phyloP scores from a whole-genome alignment of 495 filamentous ascomycete genomes.

The Hypoxylon cercidicola region DNA sequence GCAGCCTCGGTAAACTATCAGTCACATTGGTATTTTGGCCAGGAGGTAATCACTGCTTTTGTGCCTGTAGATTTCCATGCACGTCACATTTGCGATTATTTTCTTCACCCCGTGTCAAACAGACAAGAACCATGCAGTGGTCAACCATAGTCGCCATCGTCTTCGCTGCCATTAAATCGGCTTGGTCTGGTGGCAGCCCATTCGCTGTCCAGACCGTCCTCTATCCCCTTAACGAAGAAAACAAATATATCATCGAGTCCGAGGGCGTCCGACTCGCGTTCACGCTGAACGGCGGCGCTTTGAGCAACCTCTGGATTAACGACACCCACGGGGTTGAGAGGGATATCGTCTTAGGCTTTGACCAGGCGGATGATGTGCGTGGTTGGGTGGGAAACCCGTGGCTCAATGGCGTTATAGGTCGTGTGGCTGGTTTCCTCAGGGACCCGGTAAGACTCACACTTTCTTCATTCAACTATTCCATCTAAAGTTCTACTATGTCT shows the following conservation, averaged over 20 bases:
- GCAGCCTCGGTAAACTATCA: no score
- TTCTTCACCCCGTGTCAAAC: no score
- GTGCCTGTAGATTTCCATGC: no score
- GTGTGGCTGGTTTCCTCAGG: no score
- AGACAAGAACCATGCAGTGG: no score
- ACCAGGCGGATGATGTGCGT: not conserved
- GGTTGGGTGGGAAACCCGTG: not conserved
- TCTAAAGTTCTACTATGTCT: no score
- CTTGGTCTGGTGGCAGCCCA: slow-evolving; percentile 5
- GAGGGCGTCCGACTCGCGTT: not conserved
- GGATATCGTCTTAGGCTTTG: slow-evolving; percentile 7
- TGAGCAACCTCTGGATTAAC: slow-evolving; percentile 7
- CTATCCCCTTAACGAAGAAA: not conserved
- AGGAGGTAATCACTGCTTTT: no score
- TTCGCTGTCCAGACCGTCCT: slow-evolving; percentile 1
- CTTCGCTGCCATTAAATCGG: slow-evolving; percentile 1
- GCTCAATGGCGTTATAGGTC: not conserved
- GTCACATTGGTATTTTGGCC: no score
- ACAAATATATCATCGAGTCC: not conserved
- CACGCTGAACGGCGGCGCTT: not conserved
- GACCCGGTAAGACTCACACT: no score
- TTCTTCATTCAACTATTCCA: no score
- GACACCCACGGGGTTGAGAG: slow-evolving; percentile 8
- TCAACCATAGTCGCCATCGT: no score
- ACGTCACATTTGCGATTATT: no score